Evolutionary conservation across 441 rosid genomes (phyloP), one percentile per base, ranked within the genome.

Genomic region (Erodium chrysanthum): DNA sequence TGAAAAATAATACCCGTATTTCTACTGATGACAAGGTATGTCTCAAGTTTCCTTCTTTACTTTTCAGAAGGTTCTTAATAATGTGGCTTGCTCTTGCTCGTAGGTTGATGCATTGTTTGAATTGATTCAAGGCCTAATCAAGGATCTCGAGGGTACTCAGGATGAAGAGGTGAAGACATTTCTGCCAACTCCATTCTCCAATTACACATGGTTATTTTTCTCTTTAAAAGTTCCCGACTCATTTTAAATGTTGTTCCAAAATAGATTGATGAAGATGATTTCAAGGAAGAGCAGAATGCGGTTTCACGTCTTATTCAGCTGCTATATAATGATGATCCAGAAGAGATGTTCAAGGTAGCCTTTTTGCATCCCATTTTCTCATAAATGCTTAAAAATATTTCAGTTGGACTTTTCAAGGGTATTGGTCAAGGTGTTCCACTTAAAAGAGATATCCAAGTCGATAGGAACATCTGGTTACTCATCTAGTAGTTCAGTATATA

Each of bases 231-330:
- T 59, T 20, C 50, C 37, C 15, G 52, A 11, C 64, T 29, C 18
- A 15, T 65, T 29, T 40, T 73, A 59, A 12, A 4, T 21, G 4
- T 23, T 12, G 58, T 68, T 37, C 33, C 52, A 25, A 4, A 72
- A 70, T 75, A 94, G 99, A 79, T 88, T 72, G 96, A 91, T 78
- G 90, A 89, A 84, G 96, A 94, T 72, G 97, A 94, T 80, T 94
- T 91, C 76, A 87, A 85, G 78, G 97, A 88, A 81, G 97, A 91
- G 81, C 99, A 94, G 80, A 91, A 86, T 83, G 87, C 97, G 65
- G 97, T 94, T 72, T 90, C 96, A 23, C 94, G 96, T 68, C 94
- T 94, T 66, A 89, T 89, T 79, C 96, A 89, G 83, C 86, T 91
- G 96, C 77, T 91, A 68, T 77, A 82, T 74, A 87, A 82, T 81